Evolutionary conservation across 2,329 filamentous ascomycete species (phyloP).

Genomic region (Cladobotryum protrusum): DNA sequence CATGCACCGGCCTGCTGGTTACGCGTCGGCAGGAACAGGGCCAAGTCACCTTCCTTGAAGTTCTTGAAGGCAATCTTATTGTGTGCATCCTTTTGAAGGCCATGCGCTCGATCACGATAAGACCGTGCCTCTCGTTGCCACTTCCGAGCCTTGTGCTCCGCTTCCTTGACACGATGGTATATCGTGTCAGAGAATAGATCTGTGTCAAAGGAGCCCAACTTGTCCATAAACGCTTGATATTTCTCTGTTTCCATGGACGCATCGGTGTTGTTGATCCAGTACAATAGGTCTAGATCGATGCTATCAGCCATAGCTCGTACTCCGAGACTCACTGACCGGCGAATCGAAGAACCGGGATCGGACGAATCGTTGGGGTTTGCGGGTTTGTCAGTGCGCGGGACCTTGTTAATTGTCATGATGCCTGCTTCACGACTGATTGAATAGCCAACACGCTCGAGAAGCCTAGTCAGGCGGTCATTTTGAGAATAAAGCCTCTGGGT

Average conservation of each 20-base stretch:
- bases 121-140: constrained; percentile 82
- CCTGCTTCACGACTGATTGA: constrained; percentile 68
- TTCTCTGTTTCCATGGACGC: constrained; percentile 61
- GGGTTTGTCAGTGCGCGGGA: constrained; percentile 53
- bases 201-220: constrained; percentile 72
- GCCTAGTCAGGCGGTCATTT: constrained; percentile 73
- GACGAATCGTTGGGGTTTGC: constrained; percentile 54
- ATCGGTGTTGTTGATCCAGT: constrained; percentile 72
- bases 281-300: constrained; percentile 65
- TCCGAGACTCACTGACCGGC: constrained; percentile 46
- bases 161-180: constrained; percentile 84
- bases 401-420: constrained; percentile 68
- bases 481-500: constrained; percentile 78
- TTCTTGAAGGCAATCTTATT: constrained; percentile 94
- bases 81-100: constrained; percentile 75
- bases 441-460: constrained; percentile 84
- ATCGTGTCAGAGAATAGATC: constrained; percentile 80
- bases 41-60: constrained; percentile 95
- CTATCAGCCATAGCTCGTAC: constrained; percentile 53
- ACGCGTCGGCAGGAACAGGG: constrained; percentile 85
- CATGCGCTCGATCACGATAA: constrained; percentile 82
- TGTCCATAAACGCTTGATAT: constrained; percentile 68
- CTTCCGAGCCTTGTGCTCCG: constrained; percentile 88
- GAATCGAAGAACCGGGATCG: constrained; percentile 47
- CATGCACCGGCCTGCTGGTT: constrained; percentile 93